These are phyloP conservation scores for Lachancea lanzarotensis DNA, from an alignment of 805 yeast species.

Conservation along the genomic window DNA sequence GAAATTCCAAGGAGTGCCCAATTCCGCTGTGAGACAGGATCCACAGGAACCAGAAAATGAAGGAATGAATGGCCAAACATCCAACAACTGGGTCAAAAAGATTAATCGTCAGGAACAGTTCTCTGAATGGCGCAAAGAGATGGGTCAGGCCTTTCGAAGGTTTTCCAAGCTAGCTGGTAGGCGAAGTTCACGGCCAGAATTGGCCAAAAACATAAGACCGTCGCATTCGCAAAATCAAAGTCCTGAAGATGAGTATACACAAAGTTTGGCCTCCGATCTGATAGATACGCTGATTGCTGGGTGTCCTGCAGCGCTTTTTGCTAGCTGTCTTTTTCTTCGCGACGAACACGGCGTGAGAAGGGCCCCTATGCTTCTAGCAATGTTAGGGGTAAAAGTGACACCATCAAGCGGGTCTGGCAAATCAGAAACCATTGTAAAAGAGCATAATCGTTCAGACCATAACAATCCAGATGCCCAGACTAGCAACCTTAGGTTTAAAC, in stretches of 20 bases:
- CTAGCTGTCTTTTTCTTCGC: constrained; percentile 65
- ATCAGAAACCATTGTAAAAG: not conserved
- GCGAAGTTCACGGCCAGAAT: constrained; percentile 4
- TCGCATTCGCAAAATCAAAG: constrained; percentile 1
- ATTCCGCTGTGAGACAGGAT: constrained; percentile 15
- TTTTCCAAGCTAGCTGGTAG: constrained; percentile 17
- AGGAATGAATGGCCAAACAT: constrained; percentile 5
- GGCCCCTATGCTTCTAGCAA: constrained; percentile 74
- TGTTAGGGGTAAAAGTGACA: constrained; percentile 57
- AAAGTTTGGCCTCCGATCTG: constrained; percentile 36
- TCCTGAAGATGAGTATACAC: constrained; percentile 18
- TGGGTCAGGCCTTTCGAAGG: constrained; percentile 24
- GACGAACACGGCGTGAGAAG: constrained; percentile 74
- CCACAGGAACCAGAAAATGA: not conserved
- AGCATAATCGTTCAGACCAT: not conserved
- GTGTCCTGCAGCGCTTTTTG: constrained; percentile 64
- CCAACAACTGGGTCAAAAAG: constrained; percentile 2
- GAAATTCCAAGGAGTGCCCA: constrained; percentile 28
- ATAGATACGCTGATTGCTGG: constrained; percentile 55
- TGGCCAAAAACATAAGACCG: not conserved
- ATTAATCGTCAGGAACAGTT: constrained; percentile 13
- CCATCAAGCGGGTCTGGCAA: constrained; percentile 38
- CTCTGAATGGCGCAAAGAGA: constrained; percentile 26
- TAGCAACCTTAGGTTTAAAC: constrained; percentile 41
- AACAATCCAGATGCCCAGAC: constrained; percentile 9